A percentile compares a stretch with the other conserved stretches of the same genome.
These are phyloP conservation scores for Discostella pseudostelligera DNA, from an alignment of 108 stramenopile genomes.

Conservation along the genomic window DNA sequence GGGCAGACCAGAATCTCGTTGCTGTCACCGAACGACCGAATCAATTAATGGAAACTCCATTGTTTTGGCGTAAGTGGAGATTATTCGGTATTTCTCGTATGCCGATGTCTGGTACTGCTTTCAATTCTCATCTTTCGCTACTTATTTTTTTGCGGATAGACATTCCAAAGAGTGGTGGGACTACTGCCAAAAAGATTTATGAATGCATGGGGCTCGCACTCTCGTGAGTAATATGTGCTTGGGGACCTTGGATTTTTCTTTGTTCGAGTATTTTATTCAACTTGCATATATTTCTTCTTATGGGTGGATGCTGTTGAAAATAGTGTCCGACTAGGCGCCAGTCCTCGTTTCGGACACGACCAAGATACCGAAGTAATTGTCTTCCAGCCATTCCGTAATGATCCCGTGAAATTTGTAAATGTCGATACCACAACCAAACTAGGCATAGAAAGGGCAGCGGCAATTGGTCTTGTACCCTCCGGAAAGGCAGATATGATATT, in stretches of 20 bases:
- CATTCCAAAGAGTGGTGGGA: conserved; percentile 40
- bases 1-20: conserved; percentile 4
- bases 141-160: conserved; percentile 9
- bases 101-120: neutral
- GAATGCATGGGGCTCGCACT: conserved; percentile 24
- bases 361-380: conserved; percentile 25
- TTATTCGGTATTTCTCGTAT: neutral
- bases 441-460: conserved; percentile 39
- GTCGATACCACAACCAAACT: conserved; percentile 47
- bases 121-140: neutral
- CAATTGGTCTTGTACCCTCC: conserved; percentile 34
- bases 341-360: conserved; percentile 32
- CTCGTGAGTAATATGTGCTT: conserved; percentile 6
- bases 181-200: conserved; percentile 37
- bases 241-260: neutral
- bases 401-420: conserved; percentile 35
- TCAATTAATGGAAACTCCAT: neutral
- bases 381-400: conserved; percentile 11
- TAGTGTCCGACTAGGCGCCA: conserved; percentile 28
- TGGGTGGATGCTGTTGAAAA: neutral
- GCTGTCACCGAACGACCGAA: conserved; percentile 11
- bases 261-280: neutral
- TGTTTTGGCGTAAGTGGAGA: conserved; percentile 15
- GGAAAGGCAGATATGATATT: conserved; percentile 40
- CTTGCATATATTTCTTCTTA: no score